These are phyloP conservation scores for Peronospora destructor DNA, from an alignment of 352 stramenopile genomes.

Conservation along the genomic window DNA sequence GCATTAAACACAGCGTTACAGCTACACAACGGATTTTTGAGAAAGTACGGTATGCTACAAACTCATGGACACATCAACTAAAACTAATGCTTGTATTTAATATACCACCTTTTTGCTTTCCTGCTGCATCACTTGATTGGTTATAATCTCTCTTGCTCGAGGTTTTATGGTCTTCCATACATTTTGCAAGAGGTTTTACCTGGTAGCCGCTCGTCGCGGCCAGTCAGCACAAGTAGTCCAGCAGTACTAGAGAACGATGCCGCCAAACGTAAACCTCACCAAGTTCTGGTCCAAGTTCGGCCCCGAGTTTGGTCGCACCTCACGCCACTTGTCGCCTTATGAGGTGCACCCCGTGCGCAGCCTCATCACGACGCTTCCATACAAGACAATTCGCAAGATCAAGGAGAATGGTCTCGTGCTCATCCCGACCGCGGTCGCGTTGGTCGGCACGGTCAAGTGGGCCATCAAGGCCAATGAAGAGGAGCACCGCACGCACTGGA, in stretches of 20 bases:
- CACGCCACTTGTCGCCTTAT: conserved; percentile 66
- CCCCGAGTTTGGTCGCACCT: conserved; percentile 50
- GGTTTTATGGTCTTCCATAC: conserved; percentile 21
- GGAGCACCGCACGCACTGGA: conserved; percentile 74
- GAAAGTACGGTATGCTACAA: too few relatives aligned
- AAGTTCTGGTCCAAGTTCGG: conserved; percentile 77
- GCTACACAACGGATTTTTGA: not conserved
- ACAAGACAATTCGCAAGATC: conserved; percentile 77
- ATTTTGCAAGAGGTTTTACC: conserved; percentile 28
- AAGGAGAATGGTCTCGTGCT: conserved; percentile 72
- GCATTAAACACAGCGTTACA: too few relatives aligned
- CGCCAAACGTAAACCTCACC: conserved; percentile 36
- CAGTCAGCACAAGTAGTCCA: too few relatives aligned
- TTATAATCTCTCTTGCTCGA: not conserved
- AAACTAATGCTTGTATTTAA: too few relatives aligned
- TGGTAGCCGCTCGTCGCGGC: conserved; percentile 24
- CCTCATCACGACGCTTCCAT: conserved; percentile 62
- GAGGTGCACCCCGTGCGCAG: conserved; percentile 58
- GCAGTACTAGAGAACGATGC: conserved; percentile 34
- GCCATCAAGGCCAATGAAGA: conserved; percentile 64
- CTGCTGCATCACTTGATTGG: not conserved
- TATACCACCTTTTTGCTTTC: not conserved
- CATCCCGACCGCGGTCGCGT: conserved; percentile 50
- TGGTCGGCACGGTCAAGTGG: conserved; percentile 73
- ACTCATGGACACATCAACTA: too few relatives aligned